Evolutionary conservation across 805 yeast genomes (phyloP).

Genomic region (Teunomyces gatunensis): DNA sequence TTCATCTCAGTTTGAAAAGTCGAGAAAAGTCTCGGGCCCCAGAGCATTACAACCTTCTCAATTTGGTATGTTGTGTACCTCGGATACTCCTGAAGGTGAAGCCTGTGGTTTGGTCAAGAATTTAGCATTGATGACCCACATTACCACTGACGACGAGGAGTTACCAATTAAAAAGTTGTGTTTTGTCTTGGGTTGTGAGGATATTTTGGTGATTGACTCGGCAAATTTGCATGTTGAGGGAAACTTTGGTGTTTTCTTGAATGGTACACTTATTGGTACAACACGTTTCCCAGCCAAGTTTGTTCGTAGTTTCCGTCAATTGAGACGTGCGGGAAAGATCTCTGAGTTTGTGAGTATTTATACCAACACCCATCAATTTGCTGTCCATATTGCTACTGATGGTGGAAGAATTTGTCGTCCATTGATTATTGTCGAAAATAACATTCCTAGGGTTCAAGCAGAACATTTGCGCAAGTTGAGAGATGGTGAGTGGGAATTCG

Average conservation of each 20-base stretch:
- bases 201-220: slow-evolving; percentile 76
- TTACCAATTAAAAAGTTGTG: slow-evolving; percentile 79
- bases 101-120: slow-evolving; percentile 99
- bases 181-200: slow-evolving; percentile 84
- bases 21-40: slow-evolving; percentile 97
- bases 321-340: slow-evolving; percentile 81
- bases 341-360: slow-evolving; percentile 91
- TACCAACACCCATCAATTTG: slow-evolving; percentile 82
- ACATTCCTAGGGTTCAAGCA: slow-evolving; percentile 65
- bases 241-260: slow-evolving; percentile 82
- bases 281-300: slow-evolving; percentile 85
- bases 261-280: slow-evolving; percentile 92
- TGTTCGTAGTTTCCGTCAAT: slow-evolving; percentile 69
- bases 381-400: slow-evolving; percentile 97
- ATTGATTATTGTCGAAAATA: slow-evolving; percentile 77
- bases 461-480: slow-evolving; percentile 64
- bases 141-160: slow-evolving; percentile 97
- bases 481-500: slow-evolving; percentile 78
- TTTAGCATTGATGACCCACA: slow-evolving; percentile 96
- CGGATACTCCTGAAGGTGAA: slow-evolving; percentile 99
- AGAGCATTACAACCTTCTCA: slow-evolving; percentile 98
- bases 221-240: slow-evolving; percentile 72
- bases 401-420: slow-evolving; percentile 99
- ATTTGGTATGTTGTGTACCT: slow-evolving; percentile 97
- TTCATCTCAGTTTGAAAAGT: slow-evolving; percentile 97